Evolutionary conservation across 2,329 filamentous ascomycete species (phyloP).

Genomic region (Botrytis sinoallii): DNA sequence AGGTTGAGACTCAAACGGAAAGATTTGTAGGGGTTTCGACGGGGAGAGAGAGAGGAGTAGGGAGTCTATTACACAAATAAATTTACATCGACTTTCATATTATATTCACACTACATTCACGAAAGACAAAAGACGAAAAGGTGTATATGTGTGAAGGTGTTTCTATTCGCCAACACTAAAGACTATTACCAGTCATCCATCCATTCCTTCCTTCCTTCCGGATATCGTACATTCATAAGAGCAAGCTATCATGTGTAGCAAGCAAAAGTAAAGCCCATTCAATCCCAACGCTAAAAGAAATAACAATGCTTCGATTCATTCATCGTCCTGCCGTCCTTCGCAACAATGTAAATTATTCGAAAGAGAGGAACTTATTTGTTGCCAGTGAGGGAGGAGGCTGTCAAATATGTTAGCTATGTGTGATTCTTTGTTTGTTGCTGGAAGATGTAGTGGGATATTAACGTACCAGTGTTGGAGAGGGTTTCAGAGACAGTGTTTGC

Average conservation of each 20-base stretch:
- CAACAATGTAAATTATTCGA: not conserved
- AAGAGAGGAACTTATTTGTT: not conserved
- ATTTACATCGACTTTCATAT: not conserved
- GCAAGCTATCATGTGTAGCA: not conserved
- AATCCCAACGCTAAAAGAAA: slow-evolving; percentile 5
- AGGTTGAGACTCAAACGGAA: not conserved
- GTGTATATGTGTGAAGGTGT: not conserved
- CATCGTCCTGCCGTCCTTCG: not conserved
- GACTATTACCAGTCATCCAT: not conserved
- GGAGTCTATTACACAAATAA: not conserved
- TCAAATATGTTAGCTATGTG: not conserved
- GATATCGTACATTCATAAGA: not conserved
- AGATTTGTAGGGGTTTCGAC: not conserved
- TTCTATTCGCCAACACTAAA: not conserved
- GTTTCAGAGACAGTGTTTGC: slow-evolving; percentile 23
- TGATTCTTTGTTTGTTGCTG: not conserved
- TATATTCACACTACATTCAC: not conserved
- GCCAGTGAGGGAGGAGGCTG: slow-evolving; percentile 10
- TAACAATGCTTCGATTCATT: not conserved
- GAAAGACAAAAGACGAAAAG: not conserved
- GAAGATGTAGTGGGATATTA: not conserved
- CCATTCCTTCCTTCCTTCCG: not conserved
- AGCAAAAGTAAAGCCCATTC: not conserved
- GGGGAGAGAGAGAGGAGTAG: not conserved
- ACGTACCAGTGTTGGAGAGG: slow-evolving; percentile 14